A percentile compares a stretch with the other conserved stretches of the same genome.
These are phyloP conservation scores for Hygrocybe punicea DNA, from an alignment of 768 basidiomycete genomes.

Conservation along the genomic window DNA sequence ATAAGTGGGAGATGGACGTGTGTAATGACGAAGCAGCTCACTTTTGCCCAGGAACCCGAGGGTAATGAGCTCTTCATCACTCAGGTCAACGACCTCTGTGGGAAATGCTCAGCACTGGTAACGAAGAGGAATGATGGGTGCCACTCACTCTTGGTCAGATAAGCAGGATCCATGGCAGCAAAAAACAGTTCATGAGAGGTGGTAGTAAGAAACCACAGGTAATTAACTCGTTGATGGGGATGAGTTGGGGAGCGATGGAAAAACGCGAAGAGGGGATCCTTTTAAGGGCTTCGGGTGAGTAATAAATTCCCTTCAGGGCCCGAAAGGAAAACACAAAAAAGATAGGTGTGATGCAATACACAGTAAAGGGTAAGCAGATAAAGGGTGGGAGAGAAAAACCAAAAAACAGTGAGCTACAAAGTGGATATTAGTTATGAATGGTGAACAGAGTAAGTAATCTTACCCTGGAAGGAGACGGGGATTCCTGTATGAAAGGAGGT, in stretches of 20 bases:
- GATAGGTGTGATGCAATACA: too few relatives aligned
- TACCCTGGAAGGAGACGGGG: too few relatives aligned
- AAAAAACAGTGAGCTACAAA: too few relatives aligned
- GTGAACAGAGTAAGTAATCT: too few relatives aligned
- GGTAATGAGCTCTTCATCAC: slow-evolving; percentile 17
- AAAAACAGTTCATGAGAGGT: slow-evolving; percentile 5
- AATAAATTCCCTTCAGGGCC: too few relatives aligned
- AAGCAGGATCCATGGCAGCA: slow-evolving; percentile 18
- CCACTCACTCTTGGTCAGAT: slow-evolving; percentile 28
- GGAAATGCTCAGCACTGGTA: slow-evolving; percentile 27
- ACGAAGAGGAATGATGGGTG: slow-evolving; percentile 24
- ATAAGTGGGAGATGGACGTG: slow-evolving; percentile 23
- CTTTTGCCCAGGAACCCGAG: slow-evolving; percentile 20
- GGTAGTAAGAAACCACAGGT: slow-evolving; percentile 1
- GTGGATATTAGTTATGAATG: too few relatives aligned
- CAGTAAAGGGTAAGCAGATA: too few relatives aligned
- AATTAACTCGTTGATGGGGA: slow-evolving; percentile 2
- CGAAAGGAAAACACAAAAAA: too few relatives aligned
- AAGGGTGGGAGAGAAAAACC: too few relatives aligned
- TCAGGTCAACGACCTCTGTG: slow-evolving; percentile 25
- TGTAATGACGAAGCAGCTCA: slow-evolving; percentile 24
- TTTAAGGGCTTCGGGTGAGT: too few relatives aligned
- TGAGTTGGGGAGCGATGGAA: slow-evolving; percentile 2
- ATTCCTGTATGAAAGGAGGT: too few relatives aligned
- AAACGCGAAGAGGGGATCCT: not conserved